Evolutionary conservation across 208 protist species (phyloP).

Genomic region (Crithidia acanthocephali): DNA sequence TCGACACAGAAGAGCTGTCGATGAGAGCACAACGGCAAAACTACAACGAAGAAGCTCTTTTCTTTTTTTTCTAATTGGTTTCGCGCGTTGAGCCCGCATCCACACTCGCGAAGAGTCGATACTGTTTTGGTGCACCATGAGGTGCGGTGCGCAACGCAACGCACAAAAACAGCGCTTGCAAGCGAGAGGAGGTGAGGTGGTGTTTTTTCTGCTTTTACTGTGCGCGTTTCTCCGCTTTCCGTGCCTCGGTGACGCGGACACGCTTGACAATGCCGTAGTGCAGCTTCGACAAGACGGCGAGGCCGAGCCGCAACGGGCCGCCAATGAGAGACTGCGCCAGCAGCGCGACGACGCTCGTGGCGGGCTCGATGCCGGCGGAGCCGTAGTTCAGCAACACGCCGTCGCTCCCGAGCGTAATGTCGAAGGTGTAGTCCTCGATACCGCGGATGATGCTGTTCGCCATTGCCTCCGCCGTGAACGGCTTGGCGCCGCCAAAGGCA

Average conservation of each 20-base stretch:
- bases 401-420: conserved; percentile 77
- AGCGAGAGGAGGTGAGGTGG: too few relatives aligned
- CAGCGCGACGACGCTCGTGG: conserved; percentile 55
- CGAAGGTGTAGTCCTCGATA: conserved; percentile 79
- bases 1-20: too few relatives aligned
- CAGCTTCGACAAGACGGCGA: conserved; percentile 64
- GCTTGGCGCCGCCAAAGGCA: conserved; percentile 65
- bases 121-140: too few relatives aligned
- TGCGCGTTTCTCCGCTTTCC: conserved; percentile 15
- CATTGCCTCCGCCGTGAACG: conserved; percentile 63
- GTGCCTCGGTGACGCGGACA: conserved; percentile 38
- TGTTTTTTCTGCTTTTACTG: too few relatives aligned
- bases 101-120: too few relatives aligned
- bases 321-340: conserved; percentile 43
- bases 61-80: too few relatives aligned
- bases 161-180: too few relatives aligned
- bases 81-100: too few relatives aligned
- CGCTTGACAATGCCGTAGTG: conserved; percentile 81
- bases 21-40: too few relatives aligned
- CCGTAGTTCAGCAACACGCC: conserved; percentile 57
- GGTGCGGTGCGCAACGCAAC: too few relatives aligned
- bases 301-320: conserved; percentile 61
- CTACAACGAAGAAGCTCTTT: too few relatives aligned
- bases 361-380: conserved; percentile 69
- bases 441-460: conserved; percentile 47